These are phyloP conservation scores for Simplicillium aogashimaense DNA, from an alignment of 2,329 filamentous ascomycete genomes.

Conservation along the genomic window DNA sequence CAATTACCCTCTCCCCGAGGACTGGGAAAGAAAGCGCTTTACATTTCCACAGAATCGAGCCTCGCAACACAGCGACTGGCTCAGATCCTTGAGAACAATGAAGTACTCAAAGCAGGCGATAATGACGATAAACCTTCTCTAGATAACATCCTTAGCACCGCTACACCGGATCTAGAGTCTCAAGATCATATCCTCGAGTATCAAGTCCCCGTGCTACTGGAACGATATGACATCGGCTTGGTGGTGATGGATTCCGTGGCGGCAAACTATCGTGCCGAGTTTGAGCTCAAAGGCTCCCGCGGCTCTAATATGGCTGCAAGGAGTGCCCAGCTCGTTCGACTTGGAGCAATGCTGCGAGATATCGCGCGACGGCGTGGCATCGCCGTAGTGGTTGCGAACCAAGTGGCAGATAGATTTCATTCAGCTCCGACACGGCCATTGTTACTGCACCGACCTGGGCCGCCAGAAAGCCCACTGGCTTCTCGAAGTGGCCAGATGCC, in stretches of 20 bases:
- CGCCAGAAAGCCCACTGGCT: conserved; percentile 37
- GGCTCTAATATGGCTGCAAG: conserved; percentile 61
- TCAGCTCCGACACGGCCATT: conserved; percentile 13
- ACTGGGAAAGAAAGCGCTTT: conserved; percentile 65
- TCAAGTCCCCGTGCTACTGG: conserved; percentile 79
- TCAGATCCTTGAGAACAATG: conserved; percentile 65
- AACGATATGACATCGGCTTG: conserved; percentile 67
- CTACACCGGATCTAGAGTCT: conserved; percentile 80
- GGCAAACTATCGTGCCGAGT: conserved; percentile 91
- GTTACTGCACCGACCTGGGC: conserved; percentile 1
- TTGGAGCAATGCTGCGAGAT: conserved; percentile 66
- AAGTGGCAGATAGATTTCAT: conserved; percentile 81
- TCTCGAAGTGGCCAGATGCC: conserved; percentile 28
- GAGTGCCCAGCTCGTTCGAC: conserved; percentile 63
- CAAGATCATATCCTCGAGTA: conserved; percentile 93
- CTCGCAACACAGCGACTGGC: conserved; percentile 72
- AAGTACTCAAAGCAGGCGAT: conserved; percentile 36
- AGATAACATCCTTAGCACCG: conserved; percentile 68
- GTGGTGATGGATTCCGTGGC: conserved; percentile 86
- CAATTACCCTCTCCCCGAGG: conserved; percentile 71
- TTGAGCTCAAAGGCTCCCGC: conserved; percentile 46
- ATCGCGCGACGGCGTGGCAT: conserved; percentile 66
- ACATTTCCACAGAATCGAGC: conserved; percentile 86
- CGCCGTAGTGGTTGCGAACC: conserved; percentile 87
- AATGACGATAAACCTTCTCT: conserved; percentile 45